Evolutionary conservation across 108 stramenopile species (phyloP).

Genomic region (Mayamaea pseudoterrestris): DNA sequence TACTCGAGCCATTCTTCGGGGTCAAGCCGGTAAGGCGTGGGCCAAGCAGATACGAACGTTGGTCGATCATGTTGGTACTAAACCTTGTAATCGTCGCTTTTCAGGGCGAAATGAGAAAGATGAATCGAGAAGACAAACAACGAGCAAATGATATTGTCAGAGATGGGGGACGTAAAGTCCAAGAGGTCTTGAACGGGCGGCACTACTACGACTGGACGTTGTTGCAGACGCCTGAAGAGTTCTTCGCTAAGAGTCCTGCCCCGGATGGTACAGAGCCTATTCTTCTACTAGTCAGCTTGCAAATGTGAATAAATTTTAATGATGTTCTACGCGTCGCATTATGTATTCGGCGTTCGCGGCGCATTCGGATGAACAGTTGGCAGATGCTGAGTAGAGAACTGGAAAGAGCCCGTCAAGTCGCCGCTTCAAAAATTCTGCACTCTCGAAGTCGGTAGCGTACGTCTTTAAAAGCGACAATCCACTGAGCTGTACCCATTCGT

Average conservation of each 20-base stretch:
- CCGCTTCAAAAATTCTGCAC: neutral
- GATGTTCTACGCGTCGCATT: no score
- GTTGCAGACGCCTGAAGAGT: constrained; percentile 21
- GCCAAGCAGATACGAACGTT: neutral
- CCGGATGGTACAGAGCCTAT: neutral
- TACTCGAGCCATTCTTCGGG: constrained; percentile 31
- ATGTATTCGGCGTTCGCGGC: no score
- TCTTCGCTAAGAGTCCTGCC: constrained; percentile 10
- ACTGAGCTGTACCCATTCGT: neutral
- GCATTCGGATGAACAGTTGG: no score
- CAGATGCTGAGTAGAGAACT: no score
- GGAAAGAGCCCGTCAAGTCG: neutral
- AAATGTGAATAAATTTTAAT: neutral
- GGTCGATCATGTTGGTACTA: no score
- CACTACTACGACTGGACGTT: constrained; percentile 24
- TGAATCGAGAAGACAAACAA: constrained; percentile 24
- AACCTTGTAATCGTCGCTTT: no score
- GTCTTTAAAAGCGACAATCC: neutral
- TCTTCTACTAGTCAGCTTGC: neutral
- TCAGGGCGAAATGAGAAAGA: constrained; percentile 27
- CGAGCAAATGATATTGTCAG: constrained; percentile 20
- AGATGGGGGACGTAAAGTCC: constrained; percentile 13
- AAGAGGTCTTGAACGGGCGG: constrained; percentile 16
- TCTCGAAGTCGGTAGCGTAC: no score
- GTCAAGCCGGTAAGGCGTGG: constrained; percentile 18